phyloP scores from a whole-genome alignment of 2,329 filamentous ascomycete species.

The Colletotrichum filicis region DNA sequence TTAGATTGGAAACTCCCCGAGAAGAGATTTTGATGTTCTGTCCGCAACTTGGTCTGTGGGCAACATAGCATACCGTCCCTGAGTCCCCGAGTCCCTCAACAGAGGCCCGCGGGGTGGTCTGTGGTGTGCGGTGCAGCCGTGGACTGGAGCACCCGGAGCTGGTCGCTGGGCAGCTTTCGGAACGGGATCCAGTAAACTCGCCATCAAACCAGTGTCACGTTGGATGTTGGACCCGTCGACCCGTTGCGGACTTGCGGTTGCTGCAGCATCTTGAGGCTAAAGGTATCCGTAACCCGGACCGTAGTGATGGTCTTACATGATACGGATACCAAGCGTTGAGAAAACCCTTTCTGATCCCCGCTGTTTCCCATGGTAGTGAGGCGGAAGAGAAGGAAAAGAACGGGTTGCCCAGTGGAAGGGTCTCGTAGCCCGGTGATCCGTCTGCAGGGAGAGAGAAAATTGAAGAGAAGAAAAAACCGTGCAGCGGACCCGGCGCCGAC shows the following conservation, averaged over 20 bases:
- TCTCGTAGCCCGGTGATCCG: conserved; percentile 22
- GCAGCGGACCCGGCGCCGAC: not conserved
- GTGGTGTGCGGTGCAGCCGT: conserved; percentile 11
- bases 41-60: conserved; percentile 31
- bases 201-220: not conserved
- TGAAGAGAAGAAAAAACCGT: conserved; percentile 5
- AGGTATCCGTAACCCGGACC: not conserved
- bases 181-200: conserved; percentile 5
- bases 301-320: too few relatives aligned
- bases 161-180: conserved; percentile 12
- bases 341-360: conserved; percentile 14
- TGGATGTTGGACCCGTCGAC: conserved; percentile 3
- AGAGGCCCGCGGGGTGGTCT: conserved; percentile 13
- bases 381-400: conserved; percentile 14
- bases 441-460: conserved; percentile 16
- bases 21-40: conserved; percentile 14
- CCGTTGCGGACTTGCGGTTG: conserved; percentile 4
- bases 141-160: not conserved
- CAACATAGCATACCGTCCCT: not conserved
- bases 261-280: not conserved
- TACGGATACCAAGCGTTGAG: not conserved
- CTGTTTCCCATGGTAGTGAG: conserved; percentile 14
- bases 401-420: conserved; percentile 34
- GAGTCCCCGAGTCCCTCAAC: not conserved
- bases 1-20: conserved; percentile 6